Base-by-base conservation (phyloP, 2,329 filamentous ascomycete genomes). In the Botrytis paeoniae region DNA sequence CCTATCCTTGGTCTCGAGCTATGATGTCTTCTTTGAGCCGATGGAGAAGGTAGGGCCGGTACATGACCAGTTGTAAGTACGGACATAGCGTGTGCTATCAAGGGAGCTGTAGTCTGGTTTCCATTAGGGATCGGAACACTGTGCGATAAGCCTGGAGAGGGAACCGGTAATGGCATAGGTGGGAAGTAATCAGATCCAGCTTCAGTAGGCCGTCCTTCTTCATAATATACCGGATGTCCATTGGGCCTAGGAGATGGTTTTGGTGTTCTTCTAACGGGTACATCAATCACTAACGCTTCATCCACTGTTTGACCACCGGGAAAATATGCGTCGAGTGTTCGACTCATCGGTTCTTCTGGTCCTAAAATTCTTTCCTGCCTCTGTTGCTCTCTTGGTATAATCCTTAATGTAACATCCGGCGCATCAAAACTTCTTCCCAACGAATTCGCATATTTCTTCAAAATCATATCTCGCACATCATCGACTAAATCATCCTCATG, bases 391-490 rank as follows among this genome's bases (percentile, higher is more conserved):
- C 94, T 88, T n/a, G 92, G 89, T 25, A 87, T 81, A 77, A 98
- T 92, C 75, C 92, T 90, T 76, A 98, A 86, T 18, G 89, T 90
- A 73, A 99, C 88, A 82, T 99, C 96, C 20, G 96, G 96, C 18
- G 96, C 88, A 83, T 99, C 96, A 82, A 95, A 98, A 70, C 88
- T 92, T 78, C 91, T 91, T 69, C 95, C 95, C 39, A 99, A 86
- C 22, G 94, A 97, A 83, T 99, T 98, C 78, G 91, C 90, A 82
- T 98, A 99, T 85, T 98, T 98, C 79, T 89, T 90, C 78, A 98
- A 85, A 73, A 98, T 96, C 86, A 94, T 89, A 78, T 98, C 96
- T 78, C 95, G 92, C 75, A 97, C 91, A 83, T 98, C 95, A 82
- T 99, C 96, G 73, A 98, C 95, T 78, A 98, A 84, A 80, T 97